Evolutionary conservation across 129 eudicot genomes (phyloP).

Genomic region (Tagetes erecta): DNA sequence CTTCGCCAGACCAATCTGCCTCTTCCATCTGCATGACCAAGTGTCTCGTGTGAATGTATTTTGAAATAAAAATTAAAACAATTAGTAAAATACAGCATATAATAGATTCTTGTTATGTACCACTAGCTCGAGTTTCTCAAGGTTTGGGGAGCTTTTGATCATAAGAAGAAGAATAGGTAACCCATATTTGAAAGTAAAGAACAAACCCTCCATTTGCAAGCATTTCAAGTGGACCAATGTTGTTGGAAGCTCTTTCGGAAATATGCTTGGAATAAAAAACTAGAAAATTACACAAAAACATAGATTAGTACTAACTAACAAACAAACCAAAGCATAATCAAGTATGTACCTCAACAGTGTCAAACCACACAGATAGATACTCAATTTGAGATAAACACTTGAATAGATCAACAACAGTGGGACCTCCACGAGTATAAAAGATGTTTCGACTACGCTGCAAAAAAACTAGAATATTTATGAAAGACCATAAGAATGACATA

Average conservation of each 20-base stretch:
- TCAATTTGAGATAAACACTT: not conserved
- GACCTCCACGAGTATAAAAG: not conserved
- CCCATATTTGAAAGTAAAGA: not conserved
- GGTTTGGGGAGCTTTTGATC: slow-evolving; percentile 12
- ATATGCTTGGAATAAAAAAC: not conserved
- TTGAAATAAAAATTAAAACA: slow-evolving; percentile 2
- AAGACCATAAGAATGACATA: not conserved
- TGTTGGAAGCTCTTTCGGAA: slow-evolving; percentile 12
- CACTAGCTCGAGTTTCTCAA: slow-evolving; percentile 10
- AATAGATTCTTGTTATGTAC: not conserved
- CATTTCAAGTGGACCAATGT: slow-evolving; percentile 11
- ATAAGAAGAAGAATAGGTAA: not conserved
- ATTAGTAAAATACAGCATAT: not conserved
- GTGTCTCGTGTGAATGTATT: not conserved
- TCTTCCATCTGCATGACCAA: not conserved
- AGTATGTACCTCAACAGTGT: not conserved
- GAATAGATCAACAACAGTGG: slow-evolving; percentile 9
- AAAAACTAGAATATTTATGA: not conserved
- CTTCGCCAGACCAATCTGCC: not conserved
- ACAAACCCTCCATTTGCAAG: not conserved
- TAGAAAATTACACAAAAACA: not conserved
- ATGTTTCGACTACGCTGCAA: not conserved
- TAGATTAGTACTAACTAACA: not conserved
- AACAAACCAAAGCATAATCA: not conserved
- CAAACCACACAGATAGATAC: not conserved